Evolutionary conservation across 2,329 filamentous ascomycete species (phyloP).

Genomic region (Stagonosporopsis cucurbitacearum): DNA sequence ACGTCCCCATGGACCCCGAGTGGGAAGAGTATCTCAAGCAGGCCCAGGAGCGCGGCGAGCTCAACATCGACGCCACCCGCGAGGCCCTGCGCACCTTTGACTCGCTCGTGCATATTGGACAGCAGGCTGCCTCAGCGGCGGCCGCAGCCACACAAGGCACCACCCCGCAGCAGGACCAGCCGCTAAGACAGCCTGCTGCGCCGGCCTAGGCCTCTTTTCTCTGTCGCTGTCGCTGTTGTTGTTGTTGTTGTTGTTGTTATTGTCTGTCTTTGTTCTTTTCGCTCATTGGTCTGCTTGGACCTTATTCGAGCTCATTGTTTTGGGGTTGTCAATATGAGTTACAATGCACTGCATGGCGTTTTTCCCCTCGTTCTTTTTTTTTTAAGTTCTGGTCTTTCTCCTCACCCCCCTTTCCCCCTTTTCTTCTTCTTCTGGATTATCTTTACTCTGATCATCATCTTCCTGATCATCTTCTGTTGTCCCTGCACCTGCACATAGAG

Average conservation of each 20-base stretch:
- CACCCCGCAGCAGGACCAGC: not conserved
- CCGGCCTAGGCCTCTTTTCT: constrained; percentile 5
- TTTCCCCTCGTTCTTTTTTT: not conserved
- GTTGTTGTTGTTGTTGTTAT: too few relatives aligned
- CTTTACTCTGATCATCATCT: too few relatives aligned
- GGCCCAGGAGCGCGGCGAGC: constrained; percentile 66
- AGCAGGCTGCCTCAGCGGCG: constrained; percentile 21
- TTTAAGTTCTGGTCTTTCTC: too few relatives aligned
- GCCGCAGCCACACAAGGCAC: constrained; percentile 14
- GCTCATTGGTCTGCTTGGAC: not conserved
- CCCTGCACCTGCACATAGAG: too few relatives aligned
- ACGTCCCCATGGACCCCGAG: constrained; percentile 69
- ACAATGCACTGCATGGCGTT: constrained; percentile 7
- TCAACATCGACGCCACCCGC: constrained; percentile 44
- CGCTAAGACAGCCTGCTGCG: constrained; percentile 17
- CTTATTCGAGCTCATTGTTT: too few relatives aligned
- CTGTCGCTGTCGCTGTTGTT: not conserved
- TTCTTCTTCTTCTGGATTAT: not conserved
- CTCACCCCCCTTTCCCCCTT: too few relatives aligned
- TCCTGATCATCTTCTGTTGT: too few relatives aligned
- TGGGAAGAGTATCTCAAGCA: constrained; percentile 80
- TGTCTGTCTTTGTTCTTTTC: not conserved
- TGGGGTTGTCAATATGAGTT: too few relatives aligned
- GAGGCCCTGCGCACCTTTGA: constrained; percentile 40
- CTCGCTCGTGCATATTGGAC: constrained; percentile 36